Conservation (phyloP, 2,329 filamentous ascomycete genomes). For the Tolypocladium guangdongense region DNA sequence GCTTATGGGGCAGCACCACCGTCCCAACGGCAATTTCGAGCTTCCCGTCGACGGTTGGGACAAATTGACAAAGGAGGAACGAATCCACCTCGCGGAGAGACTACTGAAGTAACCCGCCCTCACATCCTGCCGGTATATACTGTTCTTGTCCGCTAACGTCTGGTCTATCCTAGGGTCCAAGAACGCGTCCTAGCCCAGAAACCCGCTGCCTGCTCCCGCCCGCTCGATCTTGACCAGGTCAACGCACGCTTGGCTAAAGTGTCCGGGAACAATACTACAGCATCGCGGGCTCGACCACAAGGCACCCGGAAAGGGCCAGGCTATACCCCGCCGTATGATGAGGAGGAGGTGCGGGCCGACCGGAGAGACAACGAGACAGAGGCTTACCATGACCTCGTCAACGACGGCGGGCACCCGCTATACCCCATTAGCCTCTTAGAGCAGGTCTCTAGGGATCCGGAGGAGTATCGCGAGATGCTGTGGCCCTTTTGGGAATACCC, state of each 20-base stretch:
- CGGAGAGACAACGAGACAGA: constrained; percentile 7
- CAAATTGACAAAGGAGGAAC: constrained; percentile 6
- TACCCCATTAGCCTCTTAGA: constrained; percentile 16
- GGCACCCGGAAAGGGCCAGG: no score
- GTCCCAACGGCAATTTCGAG: constrained; percentile 5
- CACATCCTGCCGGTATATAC: background rate
- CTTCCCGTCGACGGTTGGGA: constrained; percentile 8
- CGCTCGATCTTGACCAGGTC: constrained; percentile 10
- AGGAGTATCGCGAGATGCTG: constrained; percentile 14
- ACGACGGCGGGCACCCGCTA: constrained; percentile 18
- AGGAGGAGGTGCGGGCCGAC: background rate
- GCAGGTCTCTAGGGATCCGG: constrained; percentile 10
- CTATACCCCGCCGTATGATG: background rate
- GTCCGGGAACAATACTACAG: background rate
- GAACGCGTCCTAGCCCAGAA: background rate
- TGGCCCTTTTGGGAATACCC: background rate
- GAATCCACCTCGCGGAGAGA: constrained; percentile 7
- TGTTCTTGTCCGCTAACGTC: background rate
- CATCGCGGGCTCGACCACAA: no score
- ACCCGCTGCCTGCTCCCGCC: background rate
- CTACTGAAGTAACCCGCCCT: constrained; percentile 5
- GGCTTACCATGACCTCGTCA: constrained; percentile 17
- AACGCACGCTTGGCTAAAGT: constrained; percentile 8
- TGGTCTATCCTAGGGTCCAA: background rate
- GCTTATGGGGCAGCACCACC: constrained; percentile 8